These are phyloP conservation scores for Syncephalastrum racemosum DNA, from an alignment of 371 early-diverging fungal genomes.

Conservation along the genomic window DNA sequence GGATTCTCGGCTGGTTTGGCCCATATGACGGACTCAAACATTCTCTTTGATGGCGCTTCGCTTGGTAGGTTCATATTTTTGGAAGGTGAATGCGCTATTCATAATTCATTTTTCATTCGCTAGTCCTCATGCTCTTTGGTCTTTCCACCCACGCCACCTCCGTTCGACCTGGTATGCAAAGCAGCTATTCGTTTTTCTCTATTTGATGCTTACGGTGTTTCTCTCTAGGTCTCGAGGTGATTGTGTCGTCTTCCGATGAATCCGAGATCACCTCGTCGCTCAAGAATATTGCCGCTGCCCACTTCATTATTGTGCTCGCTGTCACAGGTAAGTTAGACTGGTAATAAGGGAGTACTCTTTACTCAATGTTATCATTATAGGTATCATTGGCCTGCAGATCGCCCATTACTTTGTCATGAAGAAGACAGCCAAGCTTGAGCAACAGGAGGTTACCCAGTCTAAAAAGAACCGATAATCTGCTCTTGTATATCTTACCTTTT, in stretches of 20 bases:
- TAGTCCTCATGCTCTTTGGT: constrained; percentile 47
- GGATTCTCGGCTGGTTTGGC: constrained; percentile 52
- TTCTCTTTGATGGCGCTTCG: constrained; percentile 53
- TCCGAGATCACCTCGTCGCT: constrained; percentile 26
- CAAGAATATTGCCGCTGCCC: constrained; percentile 51
- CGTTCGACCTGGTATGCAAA: constrained; percentile 41
- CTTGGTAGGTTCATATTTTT: constrained; percentile 26
- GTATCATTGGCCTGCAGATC: constrained; percentile 45
- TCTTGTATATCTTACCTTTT: too few species aligned
- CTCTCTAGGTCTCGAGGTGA: constrained; percentile 17
- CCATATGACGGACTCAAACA: constrained; percentile 42
- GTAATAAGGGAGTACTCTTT: too few species aligned
- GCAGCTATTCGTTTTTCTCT: neutral
- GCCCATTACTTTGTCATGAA: constrained; percentile 45
- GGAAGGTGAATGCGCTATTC: neutral
- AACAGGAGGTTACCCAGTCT: too few species aligned
- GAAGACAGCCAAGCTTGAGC: constrained; percentile 22
- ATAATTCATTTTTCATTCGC: constrained; percentile 1
- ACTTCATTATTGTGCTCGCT: constrained; percentile 47
- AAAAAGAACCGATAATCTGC: too few species aligned
- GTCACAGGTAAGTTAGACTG: constrained; percentile 38
- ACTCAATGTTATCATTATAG: constrained; percentile 9
- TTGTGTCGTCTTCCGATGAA: constrained; percentile 22
- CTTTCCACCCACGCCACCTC: constrained; percentile 46
- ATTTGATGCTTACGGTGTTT: neutral